Base-by-base conservation (phyloP, 2,329 filamentous ascomycete genomes). In the Penicillium sp. region DNA sequence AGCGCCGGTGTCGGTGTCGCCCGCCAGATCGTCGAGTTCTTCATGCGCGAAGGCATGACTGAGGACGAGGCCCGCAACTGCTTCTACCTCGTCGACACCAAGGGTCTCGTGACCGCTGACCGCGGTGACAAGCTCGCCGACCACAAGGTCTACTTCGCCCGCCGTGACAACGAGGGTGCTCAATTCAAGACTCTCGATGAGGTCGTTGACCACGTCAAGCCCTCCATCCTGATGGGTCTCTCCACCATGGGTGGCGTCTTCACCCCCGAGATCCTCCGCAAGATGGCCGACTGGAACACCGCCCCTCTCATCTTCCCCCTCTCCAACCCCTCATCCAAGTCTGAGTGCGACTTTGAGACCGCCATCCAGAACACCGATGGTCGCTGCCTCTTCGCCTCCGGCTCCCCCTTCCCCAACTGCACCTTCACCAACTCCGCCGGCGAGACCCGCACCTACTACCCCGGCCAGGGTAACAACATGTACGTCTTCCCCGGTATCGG, bases 401-500 rank as follows among this genome's bases (percentile, higher is more conserved):
- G 94, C 59, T 96, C 92, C 45, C 94, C 94, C 13, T 97, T 97
- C 83, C 83, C 86, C 22, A 82, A 87, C 2, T 82, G 90, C 69
- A 85, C 82, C 50, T 82, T 84, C 69, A 88, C 88, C 77, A 80
- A 78, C 57, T 71, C 76, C 24, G 77, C 79, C 31, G 83, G 85
- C 40, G 79, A 82, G 56, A 77, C 79, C 47, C 80, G 85, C 62
- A 89, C 85, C 32, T 88, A 91, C 77, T 82, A 89, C 75, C 88
- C 88, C 51, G 90, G 89, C 75, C 88, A 91, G 79, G 92, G 93
- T 61, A 81, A 81, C 71, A 87, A 88, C 79, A 88, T 88, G 79
- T 97, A 97, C 72, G 90, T 99, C 57, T 99, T 99, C 86, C 94
- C 94, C 0, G 94, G 93, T 68, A 89, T 97, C 55, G 94, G 94